These are phyloP conservation scores for Penicillium janthinellum DNA, from an alignment of 2,329 filamentous ascomycete genomes.

Conservation along the genomic window DNA sequence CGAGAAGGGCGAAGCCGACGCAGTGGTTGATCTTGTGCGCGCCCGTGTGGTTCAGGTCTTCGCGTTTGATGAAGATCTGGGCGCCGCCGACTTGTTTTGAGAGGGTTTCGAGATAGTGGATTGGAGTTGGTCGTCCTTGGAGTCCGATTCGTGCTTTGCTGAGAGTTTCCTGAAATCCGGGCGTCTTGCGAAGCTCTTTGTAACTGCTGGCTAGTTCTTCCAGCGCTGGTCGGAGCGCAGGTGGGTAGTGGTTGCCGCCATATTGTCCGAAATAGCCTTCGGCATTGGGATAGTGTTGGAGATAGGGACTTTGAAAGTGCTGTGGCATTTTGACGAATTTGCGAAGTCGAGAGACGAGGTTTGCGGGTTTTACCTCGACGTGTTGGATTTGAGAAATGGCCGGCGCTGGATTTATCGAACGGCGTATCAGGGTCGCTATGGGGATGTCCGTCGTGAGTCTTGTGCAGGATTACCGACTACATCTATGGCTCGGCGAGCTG, in stretches of 20 bases:
- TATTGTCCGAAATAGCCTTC: constrained; percentile 12
- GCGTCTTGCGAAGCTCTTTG: constrained; percentile 12
- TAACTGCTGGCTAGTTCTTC: constrained; percentile 18
- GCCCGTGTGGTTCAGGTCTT: constrained; percentile 88
- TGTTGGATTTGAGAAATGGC: neutral
- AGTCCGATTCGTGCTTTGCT: constrained; percentile 15
- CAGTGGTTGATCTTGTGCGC: constrained; percentile 96
- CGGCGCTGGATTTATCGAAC: neutral
- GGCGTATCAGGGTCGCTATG: neutral
- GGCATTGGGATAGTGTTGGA: constrained; percentile 10
- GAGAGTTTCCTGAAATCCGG: constrained; percentile 15
- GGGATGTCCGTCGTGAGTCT: neutral
- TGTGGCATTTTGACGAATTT: neutral
- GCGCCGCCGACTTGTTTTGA: constrained; percentile 71
- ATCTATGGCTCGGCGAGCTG: neutral
- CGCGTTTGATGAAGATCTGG: constrained; percentile 67
- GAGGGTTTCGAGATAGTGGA: constrained; percentile 58
- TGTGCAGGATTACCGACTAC: neutral
- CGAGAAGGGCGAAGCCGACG: constrained; percentile 75
- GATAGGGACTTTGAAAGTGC: neutral
- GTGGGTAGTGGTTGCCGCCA: constrained; percentile 19
- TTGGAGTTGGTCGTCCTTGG: constrained; percentile 38
- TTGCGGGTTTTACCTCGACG: neutral
- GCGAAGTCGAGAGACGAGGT: too few species aligned
- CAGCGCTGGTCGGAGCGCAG: constrained; percentile 15